These are phyloP conservation scores for Favolaschia claudopus DNA, from an alignment of 768 basidiomycete genomes.

Conservation along the genomic window DNA sequence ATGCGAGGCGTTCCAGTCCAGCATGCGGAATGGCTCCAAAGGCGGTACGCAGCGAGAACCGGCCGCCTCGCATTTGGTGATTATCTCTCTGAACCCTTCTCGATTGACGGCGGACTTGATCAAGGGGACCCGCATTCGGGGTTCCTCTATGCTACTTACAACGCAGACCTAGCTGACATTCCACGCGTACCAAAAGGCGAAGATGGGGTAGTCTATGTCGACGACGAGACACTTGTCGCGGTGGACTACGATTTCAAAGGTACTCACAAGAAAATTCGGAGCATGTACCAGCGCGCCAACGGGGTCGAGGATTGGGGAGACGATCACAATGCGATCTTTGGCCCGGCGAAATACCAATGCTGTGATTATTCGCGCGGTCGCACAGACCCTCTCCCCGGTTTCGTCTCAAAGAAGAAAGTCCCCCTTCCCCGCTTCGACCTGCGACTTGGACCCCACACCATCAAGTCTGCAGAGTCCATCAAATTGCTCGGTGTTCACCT, in stretches of 20 bases:
- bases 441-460: conserved; percentile 15
- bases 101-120: conserved; percentile 25
- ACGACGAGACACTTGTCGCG: conserved; percentile 28
- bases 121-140: conserved; percentile 33
- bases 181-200: background rate
- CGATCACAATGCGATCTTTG: conserved; percentile 34
- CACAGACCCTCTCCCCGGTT: background rate
- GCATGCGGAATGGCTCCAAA: conserved; percentile 24
- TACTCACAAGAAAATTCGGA: conserved; percentile 19
- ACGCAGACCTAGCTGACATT: conserved; percentile 18
- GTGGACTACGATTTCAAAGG: conserved; percentile 15
- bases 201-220: conserved; percentile 18
- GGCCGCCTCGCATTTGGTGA: conserved; percentile 29
- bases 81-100: conserved; percentile 19
- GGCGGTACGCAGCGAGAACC: conserved; percentile 5
- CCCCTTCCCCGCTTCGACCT: background rate
- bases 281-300: conserved; percentile 22
- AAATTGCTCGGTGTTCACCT: conserved; percentile 42
- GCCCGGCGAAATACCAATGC: conserved; percentile 30
- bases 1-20: conserved; percentile 33
- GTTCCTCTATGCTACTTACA: conserved; percentile 33
- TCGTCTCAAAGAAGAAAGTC: conserved; percentile 11
- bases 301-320: conserved; percentile 37
- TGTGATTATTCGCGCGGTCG: conserved; percentile 4
- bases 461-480: conserved; percentile 24